These are phyloP conservation scores for Xylariaceae sp. DNA, from an alignment of 2,329 filamentous ascomycete genomes.

Conservation along the genomic window DNA sequence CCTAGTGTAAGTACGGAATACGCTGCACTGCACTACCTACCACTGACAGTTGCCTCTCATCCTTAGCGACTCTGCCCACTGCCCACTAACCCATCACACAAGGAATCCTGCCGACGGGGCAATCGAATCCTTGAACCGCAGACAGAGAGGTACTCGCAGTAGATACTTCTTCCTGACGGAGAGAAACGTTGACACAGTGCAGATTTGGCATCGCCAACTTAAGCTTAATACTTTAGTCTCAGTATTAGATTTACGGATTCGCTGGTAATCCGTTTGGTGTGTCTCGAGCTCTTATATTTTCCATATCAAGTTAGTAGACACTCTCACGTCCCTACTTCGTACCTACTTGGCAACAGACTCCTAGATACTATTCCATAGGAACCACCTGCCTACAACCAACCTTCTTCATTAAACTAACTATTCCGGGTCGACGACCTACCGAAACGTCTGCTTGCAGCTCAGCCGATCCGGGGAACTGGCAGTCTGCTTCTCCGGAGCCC, in stretches of 20 bases:
- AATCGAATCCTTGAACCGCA: slow-evolving; percentile 9
- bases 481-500: not conserved
- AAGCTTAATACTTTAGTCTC: not conserved
- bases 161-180: not conserved
- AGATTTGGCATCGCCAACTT: not conserved
- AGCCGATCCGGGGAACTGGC: not conserved
- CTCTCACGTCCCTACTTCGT: no score
- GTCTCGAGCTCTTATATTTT: no score
- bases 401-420: not conserved
- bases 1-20: not conserved
- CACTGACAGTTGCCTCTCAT: no score
- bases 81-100: not conserved
- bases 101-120: slow-evolving; percentile 5
- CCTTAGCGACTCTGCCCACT: no score
- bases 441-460: no score
- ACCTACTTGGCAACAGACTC: no score
- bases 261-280: no score
- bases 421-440: no score
- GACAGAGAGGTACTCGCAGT: not conserved
- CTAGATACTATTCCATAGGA: not conserved
- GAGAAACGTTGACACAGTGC: not conserved
- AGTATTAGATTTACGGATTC: not conserved
- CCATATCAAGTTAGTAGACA: no score
- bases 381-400: not conserved
- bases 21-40: no score